These are phyloP conservation scores for Ziziphus jujuba DNA, from an alignment of 306 rosid genomes.

Conservation along the genomic window DNA sequence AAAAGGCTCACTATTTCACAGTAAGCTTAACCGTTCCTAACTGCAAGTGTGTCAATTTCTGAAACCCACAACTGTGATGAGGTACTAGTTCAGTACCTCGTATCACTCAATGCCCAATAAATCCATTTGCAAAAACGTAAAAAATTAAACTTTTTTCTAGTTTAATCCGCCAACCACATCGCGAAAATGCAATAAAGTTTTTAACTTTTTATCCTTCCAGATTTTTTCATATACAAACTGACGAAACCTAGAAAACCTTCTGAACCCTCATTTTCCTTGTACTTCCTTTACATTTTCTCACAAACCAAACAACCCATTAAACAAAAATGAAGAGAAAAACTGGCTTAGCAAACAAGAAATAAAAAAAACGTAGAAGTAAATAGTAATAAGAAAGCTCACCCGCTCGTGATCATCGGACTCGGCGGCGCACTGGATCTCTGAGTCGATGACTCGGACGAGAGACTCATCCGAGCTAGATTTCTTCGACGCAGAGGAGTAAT, in stretches of 20 bases:
- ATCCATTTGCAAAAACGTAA: no score
- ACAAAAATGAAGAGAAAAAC: not conserved
- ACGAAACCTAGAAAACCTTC: not conserved
- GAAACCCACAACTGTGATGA: no score
- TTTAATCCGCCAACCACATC: no score
- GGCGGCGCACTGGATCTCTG: conserved; percentile 61
- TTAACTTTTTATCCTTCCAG: not conserved
- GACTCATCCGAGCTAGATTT: conserved; percentile 50
- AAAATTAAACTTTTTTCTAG: no score
- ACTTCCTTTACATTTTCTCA: not conserved
- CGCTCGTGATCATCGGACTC: conserved; percentile 54
- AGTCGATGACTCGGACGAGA: conserved; percentile 58
- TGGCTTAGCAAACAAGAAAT: no score
- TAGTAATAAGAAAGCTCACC: conserved; percentile 34
- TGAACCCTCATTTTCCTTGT: not conserved
- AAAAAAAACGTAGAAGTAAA: not conserved
- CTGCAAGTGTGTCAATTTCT: no score
- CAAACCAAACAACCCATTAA: not conserved
- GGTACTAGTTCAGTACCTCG: no score
- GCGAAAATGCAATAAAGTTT: no score
- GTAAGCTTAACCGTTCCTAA: no score
- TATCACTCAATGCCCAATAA: no score
- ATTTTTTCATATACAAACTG: not conserved
- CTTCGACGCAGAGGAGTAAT: conserved; percentile 50
- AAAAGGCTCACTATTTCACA: no score